Evolutionary conservation across 441 rosid species (phyloP), one percentile per base, ranked within the genome.

Genomic region (Populus hybrid): DNA sequence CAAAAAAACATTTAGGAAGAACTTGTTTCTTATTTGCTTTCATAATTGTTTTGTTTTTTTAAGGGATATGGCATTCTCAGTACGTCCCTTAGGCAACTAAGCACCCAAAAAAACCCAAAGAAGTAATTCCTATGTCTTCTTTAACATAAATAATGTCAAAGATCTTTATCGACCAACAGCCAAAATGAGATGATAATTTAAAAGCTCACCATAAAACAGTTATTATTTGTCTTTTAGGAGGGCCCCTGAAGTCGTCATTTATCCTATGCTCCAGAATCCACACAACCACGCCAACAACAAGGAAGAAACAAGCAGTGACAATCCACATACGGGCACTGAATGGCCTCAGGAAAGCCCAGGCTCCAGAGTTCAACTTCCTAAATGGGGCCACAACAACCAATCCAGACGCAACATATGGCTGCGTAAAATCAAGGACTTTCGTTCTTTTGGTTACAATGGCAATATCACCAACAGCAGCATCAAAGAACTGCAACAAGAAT

Each of bases 261-360:
- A 85, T 84, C 84, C 99, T 82, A 77, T 95, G 99, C 81, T 95
- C 99, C 74, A 95, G 87, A 86, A 93, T 84, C 99, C 99, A 95
- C 66, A 95, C 92, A 69, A 93, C 95, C 65, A 88, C 66, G 26
- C 98, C 99, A 6, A 95, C 82, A 80, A 85, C 72, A 16, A 92
- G 70, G 81, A 95, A 95, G 82, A 87, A 92, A 61, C 81, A 81
- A 78, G 79, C 86, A 2, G 93, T 92, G 76, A 92, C 88, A 18
- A 80, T 81, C 99, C 99, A 93, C 97, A 94, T 87, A 36, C 57
- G 85, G 4, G 81, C 78, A 84, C 85, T 87, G 80, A 95, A 94
- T 7, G 99, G 99, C 40, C 79, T 84, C 71, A 95, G 79, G 90
- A 95, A 95, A 40, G 97, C 93, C 99, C 98, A 95, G 53, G 97